Percentiles rank a stretch among this genome's conserved stretches.
These are phyloP conservation scores for Penicillium daleae DNA, from an alignment of 495 filamentous ascomycete species.

Conservation along the genomic window DNA sequence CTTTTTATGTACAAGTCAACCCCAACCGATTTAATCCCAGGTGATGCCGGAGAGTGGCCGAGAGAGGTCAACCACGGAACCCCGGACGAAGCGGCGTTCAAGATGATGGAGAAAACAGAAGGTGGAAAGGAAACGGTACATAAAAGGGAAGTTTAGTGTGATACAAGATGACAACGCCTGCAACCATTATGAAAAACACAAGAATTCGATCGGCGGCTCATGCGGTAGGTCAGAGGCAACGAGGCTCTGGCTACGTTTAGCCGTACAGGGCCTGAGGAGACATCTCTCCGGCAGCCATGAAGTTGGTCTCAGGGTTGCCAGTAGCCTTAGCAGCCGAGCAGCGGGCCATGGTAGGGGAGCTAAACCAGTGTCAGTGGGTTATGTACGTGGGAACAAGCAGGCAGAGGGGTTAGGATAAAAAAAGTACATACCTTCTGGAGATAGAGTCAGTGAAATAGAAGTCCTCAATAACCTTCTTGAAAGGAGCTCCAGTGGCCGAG, in stretches of 20 bases:
- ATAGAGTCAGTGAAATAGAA: constrained; percentile 98
- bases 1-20: constrained; percentile 52
- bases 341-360: constrained; percentile 95
- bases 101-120: constrained; percentile 28
- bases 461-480: constrained; percentile 86
- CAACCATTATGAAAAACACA: constrained; percentile 42
- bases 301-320: constrained; percentile 74
- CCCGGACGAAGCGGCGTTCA: constrained; percentile 28
- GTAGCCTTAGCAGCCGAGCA: constrained; percentile 83
- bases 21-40: constrained; percentile 34
- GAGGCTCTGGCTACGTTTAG: constrained; percentile 25
- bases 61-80: constrained; percentile 31
- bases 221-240: constrained; percentile 8
- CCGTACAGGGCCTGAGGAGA: constrained; percentile 53
- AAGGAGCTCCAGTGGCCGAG: constrained; percentile 63
- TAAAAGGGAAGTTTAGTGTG: constrained; percentile 42
- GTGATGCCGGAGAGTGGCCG: constrained; percentile 26
- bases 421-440: constrained; percentile 78
- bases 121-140: constrained; percentile 32
- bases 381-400: neutral
- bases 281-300: constrained; percentile 78
- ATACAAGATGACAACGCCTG: constrained; percentile 51
- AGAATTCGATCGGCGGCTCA: constrained; percentile 35
- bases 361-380: constrained; percentile 43
- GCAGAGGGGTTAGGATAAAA: neutral